These are phyloP conservation scores for Microbotryum intermedium DNA, from an alignment of 1,284 basidiomycete genomes.

Conservation along the genomic window DNA sequence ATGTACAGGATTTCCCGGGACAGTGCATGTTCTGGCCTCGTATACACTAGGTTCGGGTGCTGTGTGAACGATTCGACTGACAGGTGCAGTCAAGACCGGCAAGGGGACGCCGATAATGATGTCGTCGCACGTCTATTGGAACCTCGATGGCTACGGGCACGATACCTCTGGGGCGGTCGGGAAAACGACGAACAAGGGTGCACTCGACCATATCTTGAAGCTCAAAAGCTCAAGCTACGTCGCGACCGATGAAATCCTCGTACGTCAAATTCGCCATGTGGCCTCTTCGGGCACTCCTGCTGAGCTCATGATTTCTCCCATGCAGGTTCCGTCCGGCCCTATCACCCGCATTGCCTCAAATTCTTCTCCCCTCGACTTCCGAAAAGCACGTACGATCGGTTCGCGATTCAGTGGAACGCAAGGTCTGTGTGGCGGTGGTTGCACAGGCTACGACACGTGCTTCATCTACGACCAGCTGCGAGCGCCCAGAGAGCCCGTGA, in stretches of 20 bases:
- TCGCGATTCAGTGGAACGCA: slow-evolving; percentile 41
- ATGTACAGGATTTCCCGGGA: slow-evolving; percentile 12
- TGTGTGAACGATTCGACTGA: slow-evolving; percentile 30
- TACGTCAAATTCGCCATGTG: not conserved
- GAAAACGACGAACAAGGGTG: not conserved
- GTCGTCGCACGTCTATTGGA: slow-evolving; percentile 37
- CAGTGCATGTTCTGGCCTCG: slow-evolving; percentile 10
- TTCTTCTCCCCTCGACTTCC: slow-evolving; percentile 47
- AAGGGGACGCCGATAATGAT: slow-evolving; percentile 35
- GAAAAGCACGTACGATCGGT: slow-evolving; percentile 44
- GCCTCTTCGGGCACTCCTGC: not conserved
- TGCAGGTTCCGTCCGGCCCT: slow-evolving; percentile 44
- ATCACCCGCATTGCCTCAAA: slow-evolving; percentile 37
- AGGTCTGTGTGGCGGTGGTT: slow-evolving; percentile 44
- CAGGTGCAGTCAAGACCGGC: slow-evolving; percentile 16
- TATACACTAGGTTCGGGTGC: slow-evolving; percentile 29
- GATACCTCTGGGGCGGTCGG: slow-evolving; percentile 2
- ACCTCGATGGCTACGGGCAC: slow-evolving; percentile 30
- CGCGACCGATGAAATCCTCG: slow-evolving; percentile 1
- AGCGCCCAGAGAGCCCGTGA: slow-evolving; percentile 36
- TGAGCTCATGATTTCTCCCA: too few species aligned
- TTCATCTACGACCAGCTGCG: slow-evolving; percentile 36
- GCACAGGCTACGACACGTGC: slow-evolving; percentile 11
- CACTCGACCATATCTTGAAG: slow-evolving; percentile 3
- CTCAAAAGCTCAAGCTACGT: not conserved